Evolutionary conservation across 176 grass and related monocot genomes (phyloP).

Genomic region (Cenchrus fungigraminus): DNA sequence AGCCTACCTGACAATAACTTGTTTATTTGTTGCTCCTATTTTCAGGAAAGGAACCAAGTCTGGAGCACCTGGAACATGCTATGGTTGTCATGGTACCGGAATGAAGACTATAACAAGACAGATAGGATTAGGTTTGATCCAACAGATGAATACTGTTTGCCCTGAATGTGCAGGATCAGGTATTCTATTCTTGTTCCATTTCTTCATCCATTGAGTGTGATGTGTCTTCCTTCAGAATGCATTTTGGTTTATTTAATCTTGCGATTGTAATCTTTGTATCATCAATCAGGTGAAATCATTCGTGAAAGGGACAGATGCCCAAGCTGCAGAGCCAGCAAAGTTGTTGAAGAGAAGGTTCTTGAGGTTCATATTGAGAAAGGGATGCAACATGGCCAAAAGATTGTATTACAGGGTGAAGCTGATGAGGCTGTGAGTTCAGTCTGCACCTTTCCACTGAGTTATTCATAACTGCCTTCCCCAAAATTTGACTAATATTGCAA

Average conservation of each 20-base stretch:
- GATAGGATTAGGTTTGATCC: conserved; percentile 75
- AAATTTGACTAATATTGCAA: conserved; percentile 20
- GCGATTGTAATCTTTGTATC: conserved; percentile 19
- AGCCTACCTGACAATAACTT: background rate
- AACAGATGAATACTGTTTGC: conserved; percentile 74
- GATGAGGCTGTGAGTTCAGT: conserved; percentile 69
- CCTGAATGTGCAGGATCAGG: conserved; percentile 70
- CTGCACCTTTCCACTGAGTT: background rate
- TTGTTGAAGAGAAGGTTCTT: conserved; percentile 70
- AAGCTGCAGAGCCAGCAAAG: conserved; percentile 68
- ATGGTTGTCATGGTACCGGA: conserved; percentile 65
- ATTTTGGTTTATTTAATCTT: conserved; percentile 16
- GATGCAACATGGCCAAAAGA: conserved; percentile 75
- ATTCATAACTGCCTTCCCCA: background rate
- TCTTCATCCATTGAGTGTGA: background rate
- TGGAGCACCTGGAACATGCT: conserved; percentile 66
- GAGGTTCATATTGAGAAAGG: conserved; percentile 89
- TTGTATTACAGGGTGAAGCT: conserved; percentile 75
- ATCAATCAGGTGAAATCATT: conserved; percentile 67
- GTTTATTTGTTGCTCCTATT: conserved; percentile 6
- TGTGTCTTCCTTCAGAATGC: conserved; percentile 22
- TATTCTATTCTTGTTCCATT: conserved; percentile 28
- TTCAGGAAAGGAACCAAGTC: conserved; percentile 75
- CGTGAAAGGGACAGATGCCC: conserved; percentile 71
- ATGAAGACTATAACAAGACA: conserved; percentile 69